These are phyloP conservation scores for Penicillium paradoxum DNA, from an alignment of 495 filamentous ascomycete genomes.

Conservation along the genomic window DNA sequence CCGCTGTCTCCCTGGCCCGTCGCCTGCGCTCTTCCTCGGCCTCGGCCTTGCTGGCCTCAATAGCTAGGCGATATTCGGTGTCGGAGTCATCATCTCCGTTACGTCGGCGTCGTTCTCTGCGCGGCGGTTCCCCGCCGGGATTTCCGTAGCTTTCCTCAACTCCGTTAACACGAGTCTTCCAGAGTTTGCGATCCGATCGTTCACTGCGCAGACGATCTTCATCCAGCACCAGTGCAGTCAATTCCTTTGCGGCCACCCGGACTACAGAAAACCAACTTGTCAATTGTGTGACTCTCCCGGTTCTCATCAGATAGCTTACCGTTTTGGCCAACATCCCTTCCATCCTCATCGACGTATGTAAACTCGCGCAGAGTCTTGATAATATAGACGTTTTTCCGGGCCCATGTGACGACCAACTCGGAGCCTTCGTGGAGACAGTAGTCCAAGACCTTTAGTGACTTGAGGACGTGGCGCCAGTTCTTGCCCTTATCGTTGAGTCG, in stretches of 20 bases:
- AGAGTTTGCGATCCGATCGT: constrained; percentile 84
- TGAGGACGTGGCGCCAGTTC: constrained; percentile 98
- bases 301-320: constrained; percentile 49
- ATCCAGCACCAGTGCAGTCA: constrained; percentile 89
- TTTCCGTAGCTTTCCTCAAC: constrained; percentile 70
- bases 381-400: constrained; percentile 94
- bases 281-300: not conserved
- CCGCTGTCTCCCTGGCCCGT: constrained; percentile 51
- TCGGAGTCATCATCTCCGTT: constrained; percentile 73
- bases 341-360: constrained; percentile 90
- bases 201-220: constrained; percentile 91
- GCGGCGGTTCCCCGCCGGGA: constrained; percentile 31
- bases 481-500: constrained; percentile 99
- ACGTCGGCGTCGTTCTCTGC: constrained; percentile 43
- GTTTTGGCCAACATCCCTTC: constrained; percentile 90
- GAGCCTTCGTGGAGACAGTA: constrained; percentile 98
- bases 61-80: constrained; percentile 83
- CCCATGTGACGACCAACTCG: constrained; percentile 96
- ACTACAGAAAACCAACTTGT: constrained; percentile 49
- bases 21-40: constrained; percentile 86
- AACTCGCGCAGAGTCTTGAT: constrained; percentile 99
- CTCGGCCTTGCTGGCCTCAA: constrained; percentile 94
- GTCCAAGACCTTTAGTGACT: constrained; percentile 95
- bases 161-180: constrained; percentile 94
- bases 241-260: constrained; percentile 90